Base-by-base conservation (phyloP, 1,139 yeast genomes). In the Pichia sp. region DNA sequence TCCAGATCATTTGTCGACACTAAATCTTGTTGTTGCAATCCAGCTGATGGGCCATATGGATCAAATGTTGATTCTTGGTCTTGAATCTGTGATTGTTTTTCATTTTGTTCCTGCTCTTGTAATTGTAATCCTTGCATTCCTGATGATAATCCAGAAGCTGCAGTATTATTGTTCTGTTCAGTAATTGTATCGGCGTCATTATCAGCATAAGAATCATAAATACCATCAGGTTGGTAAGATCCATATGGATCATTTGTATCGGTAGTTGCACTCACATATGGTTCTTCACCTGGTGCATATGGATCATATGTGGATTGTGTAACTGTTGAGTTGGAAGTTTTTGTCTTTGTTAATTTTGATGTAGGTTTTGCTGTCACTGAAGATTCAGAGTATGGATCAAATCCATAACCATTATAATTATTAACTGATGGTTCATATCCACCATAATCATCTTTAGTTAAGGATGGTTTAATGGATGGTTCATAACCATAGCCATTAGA, bases 1-100 rank as follows among this genome's bases (percentile, higher is more conserved):
- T 65, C 68, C 30, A 62, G 51, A 44, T 48, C 50, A 44, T 29
- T 2, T 70, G 42, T 27, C 18, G 50, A 48, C 10, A 45, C 49
- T 39, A 50, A 57, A n/a, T 44, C 46, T 42, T 47, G 49, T 31
- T 44, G 33, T 33, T 41, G 44, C 14, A 39, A 25, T 39, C 30
- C 47, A 18, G 50, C 47, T 16, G 55, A 44, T 11, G 58, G 60
- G 16, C 56, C 57, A 45, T 58, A 55, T n/a, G 59, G 62, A 36
- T 56, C 58, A 39, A 51, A 54, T 5, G 44, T 50, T 31, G 50
- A 58, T n/a, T 43, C 46, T 41, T 49, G 55, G n/a, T 48, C 46
- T 36, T 47, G 45, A 19, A 34, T 19, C 29, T 41, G 30, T 31
- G 27, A 44, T 44, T 50, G 50, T 31, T 39, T 30, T 39, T 47